Conservation (phyloP, 2,329 filamentous ascomycete genomes). For the Colletotrichum eremochloae region DNA sequence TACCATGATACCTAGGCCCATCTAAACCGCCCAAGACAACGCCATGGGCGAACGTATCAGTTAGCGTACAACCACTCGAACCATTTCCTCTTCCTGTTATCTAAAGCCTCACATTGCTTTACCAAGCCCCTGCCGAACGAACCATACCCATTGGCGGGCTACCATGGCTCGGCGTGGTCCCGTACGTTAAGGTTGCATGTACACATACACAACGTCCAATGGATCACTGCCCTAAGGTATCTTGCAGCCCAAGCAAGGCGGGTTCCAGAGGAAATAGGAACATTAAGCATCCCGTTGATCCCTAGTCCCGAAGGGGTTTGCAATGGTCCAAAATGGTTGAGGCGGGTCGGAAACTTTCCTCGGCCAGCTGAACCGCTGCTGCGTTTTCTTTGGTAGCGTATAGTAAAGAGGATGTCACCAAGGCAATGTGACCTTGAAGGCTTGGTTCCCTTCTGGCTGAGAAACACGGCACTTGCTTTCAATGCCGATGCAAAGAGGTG, state of each 20-base stretch:
- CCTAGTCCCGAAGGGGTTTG: neutral
- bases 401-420: neutral
- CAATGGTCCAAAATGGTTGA: neutral
- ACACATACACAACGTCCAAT: constrained; percentile 8
- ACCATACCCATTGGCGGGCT: neutral
- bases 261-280: too few relatives aligned
- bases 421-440: neutral
- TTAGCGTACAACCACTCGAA: neutral
- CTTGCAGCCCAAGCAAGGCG: neutral
- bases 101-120: constrained; percentile 31
- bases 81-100: neutral
- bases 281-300: neutral
- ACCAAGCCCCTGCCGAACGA: constrained; percentile 8
- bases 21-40: neutral
- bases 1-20: neutral
- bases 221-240: constrained; percentile 1
- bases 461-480: neutral
- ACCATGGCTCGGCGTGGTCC: constrained; percentile 24
- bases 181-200: constrained; percentile 36
- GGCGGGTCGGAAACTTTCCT: neutral
- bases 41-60: neutral
- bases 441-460: neutral
- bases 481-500: neutral
- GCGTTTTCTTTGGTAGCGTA: too few relatives aligned
- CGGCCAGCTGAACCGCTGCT: neutral